Conservation (phyloP, 73 alveolate genomes). For the Uronychia setigera region DNA sequence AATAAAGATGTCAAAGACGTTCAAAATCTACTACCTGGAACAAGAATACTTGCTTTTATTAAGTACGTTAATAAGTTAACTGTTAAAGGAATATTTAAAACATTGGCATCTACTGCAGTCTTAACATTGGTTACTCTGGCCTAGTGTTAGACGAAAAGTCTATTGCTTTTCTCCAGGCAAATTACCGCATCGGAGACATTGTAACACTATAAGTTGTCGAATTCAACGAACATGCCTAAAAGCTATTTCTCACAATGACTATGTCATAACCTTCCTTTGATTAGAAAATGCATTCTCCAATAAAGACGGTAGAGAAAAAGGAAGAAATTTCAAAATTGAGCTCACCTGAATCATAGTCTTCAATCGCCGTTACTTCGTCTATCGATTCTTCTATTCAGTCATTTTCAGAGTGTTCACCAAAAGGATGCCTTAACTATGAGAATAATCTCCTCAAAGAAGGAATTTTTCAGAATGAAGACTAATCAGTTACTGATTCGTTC, state of each 20-base stretch:
- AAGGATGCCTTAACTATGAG: no score
- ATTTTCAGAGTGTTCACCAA: no score
- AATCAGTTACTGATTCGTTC: no score
- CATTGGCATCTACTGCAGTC: constrained; percentile 37
- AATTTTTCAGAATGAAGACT: no score
- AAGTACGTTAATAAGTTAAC: constrained; percentile 29
- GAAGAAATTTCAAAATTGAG: no score
- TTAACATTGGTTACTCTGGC: constrained; percentile 45
- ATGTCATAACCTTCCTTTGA: no score
- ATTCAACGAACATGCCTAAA: background rate
- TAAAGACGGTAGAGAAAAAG: no score
- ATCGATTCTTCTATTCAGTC: no score
- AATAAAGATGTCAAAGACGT: constrained; percentile 13
- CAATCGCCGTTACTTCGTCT: no score
- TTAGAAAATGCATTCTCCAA: no score
- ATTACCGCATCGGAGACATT: constrained; percentile 47
- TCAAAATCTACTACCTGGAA: background rate
- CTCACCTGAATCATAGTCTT: no score
- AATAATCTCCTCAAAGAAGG: no score
- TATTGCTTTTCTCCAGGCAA: constrained; percentile 21
- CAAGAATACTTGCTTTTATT: constrained; percentile 37
- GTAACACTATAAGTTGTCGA: constrained; percentile 40
- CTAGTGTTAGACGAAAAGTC: constrained; percentile 29
- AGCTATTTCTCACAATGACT: background rate
- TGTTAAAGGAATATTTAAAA: constrained; percentile 20